Conservation (phyloP, 495 filamentous ascomycete genomes). For the Podospora comata region DNA sequence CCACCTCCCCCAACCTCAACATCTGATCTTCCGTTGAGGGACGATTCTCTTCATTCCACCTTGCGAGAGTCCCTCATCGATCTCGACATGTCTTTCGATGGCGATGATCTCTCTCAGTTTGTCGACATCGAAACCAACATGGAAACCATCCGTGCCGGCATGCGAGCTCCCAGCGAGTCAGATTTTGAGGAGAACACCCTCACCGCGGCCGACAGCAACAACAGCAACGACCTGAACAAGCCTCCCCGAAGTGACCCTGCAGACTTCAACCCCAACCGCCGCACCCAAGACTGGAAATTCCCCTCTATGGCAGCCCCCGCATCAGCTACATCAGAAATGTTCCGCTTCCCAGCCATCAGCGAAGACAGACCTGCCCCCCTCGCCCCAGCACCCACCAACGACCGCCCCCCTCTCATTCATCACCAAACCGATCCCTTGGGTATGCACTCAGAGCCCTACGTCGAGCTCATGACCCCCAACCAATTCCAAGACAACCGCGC, state of each 20-base stretch:
- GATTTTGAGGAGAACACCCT: conserved; percentile 36
- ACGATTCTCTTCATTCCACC: conserved; percentile 49
- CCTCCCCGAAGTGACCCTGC: conserved; percentile 51
- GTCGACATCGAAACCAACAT: conserved; percentile 60
- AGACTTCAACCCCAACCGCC: conserved; percentile 46
- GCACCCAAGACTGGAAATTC: conserved; percentile 62
- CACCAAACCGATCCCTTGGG: conserved; percentile 49
- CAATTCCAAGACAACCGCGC: conserved; percentile 34
- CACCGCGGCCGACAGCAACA: neutral
- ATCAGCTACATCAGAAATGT: conserved; percentile 50
- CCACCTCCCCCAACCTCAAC: conserved; percentile 32
- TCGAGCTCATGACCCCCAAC: conserved; percentile 28
- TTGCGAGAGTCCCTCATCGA: conserved; percentile 57
- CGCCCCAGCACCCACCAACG: conserved; percentile 16
- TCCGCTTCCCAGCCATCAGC: conserved; percentile 43
- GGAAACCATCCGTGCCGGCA: conserved; percentile 55
- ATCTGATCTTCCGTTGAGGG: conserved; percentile 55
- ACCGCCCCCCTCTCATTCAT: conserved; percentile 47
- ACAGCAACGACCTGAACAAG: conserved; percentile 41
- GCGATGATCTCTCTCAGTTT: conserved; percentile 50
- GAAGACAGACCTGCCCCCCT: conserved; percentile 30
- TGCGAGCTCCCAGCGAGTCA: conserved; percentile 43
- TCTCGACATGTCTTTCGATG: conserved; percentile 49
- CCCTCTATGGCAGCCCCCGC: conserved; percentile 50
- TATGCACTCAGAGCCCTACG: conserved; percentile 43